A percentile compares a stretch with the other conserved stretches of the same genome.
Conservation (phyloP, 139 green algal species). For the Coccomyxa sp. region DNA sequence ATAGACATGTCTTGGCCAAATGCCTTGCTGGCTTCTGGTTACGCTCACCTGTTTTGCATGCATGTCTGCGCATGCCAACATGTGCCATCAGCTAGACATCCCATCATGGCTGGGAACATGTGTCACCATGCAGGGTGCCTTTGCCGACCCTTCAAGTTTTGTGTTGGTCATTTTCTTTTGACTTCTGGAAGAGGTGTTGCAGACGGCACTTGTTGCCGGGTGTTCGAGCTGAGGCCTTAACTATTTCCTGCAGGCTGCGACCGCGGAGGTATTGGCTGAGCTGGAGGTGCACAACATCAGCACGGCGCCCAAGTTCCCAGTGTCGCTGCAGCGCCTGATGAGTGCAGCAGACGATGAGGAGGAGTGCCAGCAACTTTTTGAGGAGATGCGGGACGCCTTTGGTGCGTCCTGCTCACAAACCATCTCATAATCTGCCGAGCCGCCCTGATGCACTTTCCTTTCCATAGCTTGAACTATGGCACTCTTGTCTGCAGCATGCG, state of each 20-base stretch:
- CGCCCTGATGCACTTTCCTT: too few species aligned
- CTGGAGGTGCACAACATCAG: conserved; percentile 24
- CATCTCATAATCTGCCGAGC: not conserved
- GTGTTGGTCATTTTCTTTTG: too few species aligned
- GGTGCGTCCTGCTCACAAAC: not conserved
- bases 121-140: not conserved
- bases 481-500: not conserved
- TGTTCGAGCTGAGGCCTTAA: not conserved
- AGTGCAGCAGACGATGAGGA: not conserved
- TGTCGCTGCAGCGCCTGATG: not conserved
- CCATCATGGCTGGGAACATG: not conserved
- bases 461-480: not conserved
- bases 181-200: too few species aligned
- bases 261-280: conserved; percentile 7
- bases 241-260: conserved; percentile 2
- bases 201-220: too few species aligned
- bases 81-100: not conserved
- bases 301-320: conserved; percentile 22
- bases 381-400: not conserved
- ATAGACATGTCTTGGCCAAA: not conserved
- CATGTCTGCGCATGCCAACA: not conserved
- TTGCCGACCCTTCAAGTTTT: not conserved
- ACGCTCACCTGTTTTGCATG: not conserved
- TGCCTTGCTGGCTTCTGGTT: too few species aligned
- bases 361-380: not conserved